phyloP scores from a whole-genome alignment of 1,139 yeast species.

The Pichia sp. region DNA sequence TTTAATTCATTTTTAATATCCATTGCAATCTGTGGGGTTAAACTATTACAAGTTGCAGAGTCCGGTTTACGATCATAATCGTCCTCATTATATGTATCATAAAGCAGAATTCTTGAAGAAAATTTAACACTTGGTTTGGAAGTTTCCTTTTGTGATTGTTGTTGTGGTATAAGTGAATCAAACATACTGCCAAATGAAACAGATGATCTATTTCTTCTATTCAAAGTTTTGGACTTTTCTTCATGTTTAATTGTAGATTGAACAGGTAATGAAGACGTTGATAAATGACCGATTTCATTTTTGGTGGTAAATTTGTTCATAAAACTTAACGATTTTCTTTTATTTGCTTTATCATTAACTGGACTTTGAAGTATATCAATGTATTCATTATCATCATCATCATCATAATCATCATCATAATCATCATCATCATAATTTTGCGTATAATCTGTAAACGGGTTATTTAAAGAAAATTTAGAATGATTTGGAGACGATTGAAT shows the following conservation, averaged over 20 bases:
- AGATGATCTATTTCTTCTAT: constrained; percentile 17
- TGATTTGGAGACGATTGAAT: not conserved
- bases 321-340: constrained; percentile 12
- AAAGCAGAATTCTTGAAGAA: constrained; percentile 76
- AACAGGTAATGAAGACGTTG: constrained; percentile 13
- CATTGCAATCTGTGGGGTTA: constrained; percentile 85
- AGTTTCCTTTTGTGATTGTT: constrained; percentile 4
- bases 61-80: constrained; percentile 95
- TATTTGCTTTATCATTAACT: not conserved
- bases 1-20: constrained; percentile 84
- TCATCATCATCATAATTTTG: constrained; percentile 13
- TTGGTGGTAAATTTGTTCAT: constrained; percentile 7
- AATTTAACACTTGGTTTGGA: constrained; percentile 47
- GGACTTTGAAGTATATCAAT: not conserved
- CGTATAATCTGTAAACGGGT: constrained; percentile 14
- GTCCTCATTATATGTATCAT: constrained; percentile 76
- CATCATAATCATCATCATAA: not conserved
- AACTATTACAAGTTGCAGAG: constrained; percentile 84
- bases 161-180: constrained; percentile 14
- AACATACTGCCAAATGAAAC: constrained; percentile 23
- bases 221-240: constrained; percentile 17
- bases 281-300: constrained; percentile 7
- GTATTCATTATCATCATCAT: not conserved
- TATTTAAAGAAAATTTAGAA: constrained; percentile 5
- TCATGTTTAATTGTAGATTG: not conserved